Percentiles rank a stretch among this genome's conserved stretches.
These are phyloP conservation scores for Daldinia grandis DNA, from an alignment of 495 filamentous ascomycete genomes.

Conservation along the genomic window DNA sequence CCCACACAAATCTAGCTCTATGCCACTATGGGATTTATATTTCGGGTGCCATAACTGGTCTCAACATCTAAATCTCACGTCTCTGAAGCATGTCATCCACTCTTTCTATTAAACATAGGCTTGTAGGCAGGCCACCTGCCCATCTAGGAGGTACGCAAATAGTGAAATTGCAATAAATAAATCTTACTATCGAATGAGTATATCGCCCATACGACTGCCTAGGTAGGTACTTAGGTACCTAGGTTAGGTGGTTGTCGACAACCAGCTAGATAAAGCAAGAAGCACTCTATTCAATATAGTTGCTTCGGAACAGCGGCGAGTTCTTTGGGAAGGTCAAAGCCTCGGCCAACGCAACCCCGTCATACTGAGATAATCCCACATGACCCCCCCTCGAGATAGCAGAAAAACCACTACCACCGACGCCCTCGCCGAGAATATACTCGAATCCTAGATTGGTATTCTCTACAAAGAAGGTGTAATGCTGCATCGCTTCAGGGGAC, in stretches of 20 bases:
- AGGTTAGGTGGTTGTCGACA: too few species aligned
- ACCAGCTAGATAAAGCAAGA: too few species aligned
- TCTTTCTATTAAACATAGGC: too few species aligned
- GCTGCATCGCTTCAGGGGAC: neutral
- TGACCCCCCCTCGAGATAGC: neutral
- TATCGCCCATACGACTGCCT: too few species aligned
- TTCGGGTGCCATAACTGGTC: too few species aligned
- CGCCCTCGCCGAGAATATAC: neutral
- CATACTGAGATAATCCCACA: neutral
- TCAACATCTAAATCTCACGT: too few species aligned
- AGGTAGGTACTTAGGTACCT: neutral
- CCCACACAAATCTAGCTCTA: too few species aligned
- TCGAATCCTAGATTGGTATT: neutral
- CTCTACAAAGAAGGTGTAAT: neutral
- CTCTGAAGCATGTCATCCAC: too few species aligned
- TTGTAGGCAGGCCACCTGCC: neutral
- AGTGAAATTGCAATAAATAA: neutral
- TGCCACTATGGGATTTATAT: too few species aligned
- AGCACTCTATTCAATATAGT: neutral
- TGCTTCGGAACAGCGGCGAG: neutral
- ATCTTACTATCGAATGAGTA: neutral
- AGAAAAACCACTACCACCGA: neutral
- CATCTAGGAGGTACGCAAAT: neutral
- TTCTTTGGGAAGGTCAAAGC: neutral
- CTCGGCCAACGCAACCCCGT: neutral